phyloP scores from a whole-genome alignment of 352 stramenopile genomes.

The Aphanomyces euteiches region DNA sequence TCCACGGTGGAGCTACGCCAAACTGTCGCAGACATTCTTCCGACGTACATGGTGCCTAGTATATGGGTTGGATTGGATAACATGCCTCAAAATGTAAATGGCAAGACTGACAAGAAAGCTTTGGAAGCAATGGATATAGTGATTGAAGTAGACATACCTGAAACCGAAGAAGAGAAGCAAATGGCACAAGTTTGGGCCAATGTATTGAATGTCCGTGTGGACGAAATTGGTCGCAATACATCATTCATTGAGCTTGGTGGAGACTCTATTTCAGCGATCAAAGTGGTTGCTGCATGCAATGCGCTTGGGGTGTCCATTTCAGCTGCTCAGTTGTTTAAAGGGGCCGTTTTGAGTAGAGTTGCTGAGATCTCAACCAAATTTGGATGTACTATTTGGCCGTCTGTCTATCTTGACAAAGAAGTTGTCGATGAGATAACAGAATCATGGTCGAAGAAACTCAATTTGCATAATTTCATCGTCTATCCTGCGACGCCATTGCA shows the following conservation, averaged over 20 bases:
- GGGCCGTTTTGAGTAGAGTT: not conserved
- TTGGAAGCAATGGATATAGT: not conserved
- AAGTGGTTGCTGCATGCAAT: not conserved
- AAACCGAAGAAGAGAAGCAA: not conserved
- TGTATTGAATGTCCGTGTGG: not conserved
- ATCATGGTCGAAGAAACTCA: not conserved
- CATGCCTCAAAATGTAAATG: slow-evolving; percentile 75
- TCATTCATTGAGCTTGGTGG: not conserved
- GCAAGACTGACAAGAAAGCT: slow-evolving; percentile 88
- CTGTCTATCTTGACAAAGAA: not conserved
- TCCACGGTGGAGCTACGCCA: slow-evolving; percentile 58
- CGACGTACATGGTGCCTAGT: slow-evolving; percentile 78
- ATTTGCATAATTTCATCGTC: not conserved
- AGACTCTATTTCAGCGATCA: not conserved
- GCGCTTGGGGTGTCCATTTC: not conserved
- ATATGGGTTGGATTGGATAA: slow-evolving; percentile 75
- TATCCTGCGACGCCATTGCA: slow-evolving; percentile 2
- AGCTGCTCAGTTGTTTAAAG: not conserved
- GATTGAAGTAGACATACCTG: not conserved
- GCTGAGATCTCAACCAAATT: not conserved
- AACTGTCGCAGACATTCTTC: slow-evolving; percentile 72
- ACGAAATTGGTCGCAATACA: not conserved
- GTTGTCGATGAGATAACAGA: not conserved
- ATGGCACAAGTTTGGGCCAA: not conserved
- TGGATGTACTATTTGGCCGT: not conserved